These are phyloP conservation scores for Theobroma grandiflorum DNA, from an alignment of 441 rosid genomes.

Conservation along the genomic window DNA sequence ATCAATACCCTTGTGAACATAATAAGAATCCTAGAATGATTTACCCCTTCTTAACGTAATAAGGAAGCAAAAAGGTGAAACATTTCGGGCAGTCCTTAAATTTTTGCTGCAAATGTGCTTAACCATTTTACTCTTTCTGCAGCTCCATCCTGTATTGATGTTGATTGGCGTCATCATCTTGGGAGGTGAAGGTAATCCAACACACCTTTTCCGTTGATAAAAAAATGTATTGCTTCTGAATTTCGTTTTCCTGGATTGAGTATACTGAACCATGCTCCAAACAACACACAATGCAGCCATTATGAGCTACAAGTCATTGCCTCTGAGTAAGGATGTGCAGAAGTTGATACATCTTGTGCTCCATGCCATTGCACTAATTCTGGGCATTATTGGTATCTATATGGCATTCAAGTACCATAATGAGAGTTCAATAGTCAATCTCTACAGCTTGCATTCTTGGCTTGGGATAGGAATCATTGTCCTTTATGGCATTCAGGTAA, in stretches of 20 bases:
- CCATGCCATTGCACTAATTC: conserved; percentile 76
- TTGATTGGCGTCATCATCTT: conserved; percentile 81
- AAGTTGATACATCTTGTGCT: conserved; percentile 78
- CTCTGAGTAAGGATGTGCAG: conserved; percentile 73
- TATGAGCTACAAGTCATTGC: conserved; percentile 77
- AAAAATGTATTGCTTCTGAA: neutral
- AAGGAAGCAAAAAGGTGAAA: neutral
- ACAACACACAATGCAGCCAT: conserved; percentile 56
- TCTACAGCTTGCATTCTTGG: conserved; percentile 97
- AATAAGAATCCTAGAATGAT: neutral
- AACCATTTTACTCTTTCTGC: conserved; percentile 28
- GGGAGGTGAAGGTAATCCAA: conserved; percentile 89
- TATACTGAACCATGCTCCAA: neutral
- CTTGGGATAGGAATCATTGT: conserved; percentile 75
- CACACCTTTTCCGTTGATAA: neutral
- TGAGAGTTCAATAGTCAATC: conserved; percentile 80
- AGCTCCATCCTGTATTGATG: conserved; percentile 95
- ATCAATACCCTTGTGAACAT: neutral
- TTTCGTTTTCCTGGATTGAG: neutral
- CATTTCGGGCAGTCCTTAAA: neutral
- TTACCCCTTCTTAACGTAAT: neutral
- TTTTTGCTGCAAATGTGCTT: conserved; percentile 27
- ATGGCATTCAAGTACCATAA: conserved; percentile 91
- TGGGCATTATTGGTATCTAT: conserved; percentile 74
- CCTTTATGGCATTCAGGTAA: conserved; percentile 89